phyloP scores from a whole-genome alignment of 2,329 filamentous ascomycete species.

The Hypoxylon sp. region DNA sequence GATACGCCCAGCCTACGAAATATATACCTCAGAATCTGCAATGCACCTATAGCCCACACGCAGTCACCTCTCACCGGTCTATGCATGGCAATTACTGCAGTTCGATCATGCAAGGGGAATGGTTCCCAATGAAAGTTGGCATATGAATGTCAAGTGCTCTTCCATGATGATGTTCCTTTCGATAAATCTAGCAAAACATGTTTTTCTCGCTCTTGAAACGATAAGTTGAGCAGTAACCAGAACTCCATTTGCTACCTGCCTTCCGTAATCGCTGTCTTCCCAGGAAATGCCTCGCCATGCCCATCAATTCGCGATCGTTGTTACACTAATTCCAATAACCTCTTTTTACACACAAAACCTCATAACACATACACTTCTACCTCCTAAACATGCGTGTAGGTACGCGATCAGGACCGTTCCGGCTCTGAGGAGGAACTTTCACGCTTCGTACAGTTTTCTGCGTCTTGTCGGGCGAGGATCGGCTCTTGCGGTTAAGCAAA shows the following conservation, averaged over 20 bases:
- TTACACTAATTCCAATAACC: constrained; percentile 4
- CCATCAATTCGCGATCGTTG: constrained; percentile 19
- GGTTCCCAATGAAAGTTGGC: neutral
- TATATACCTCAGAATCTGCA: constrained; percentile 1
- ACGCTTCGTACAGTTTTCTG: constrained; percentile 42
- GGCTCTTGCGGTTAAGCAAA: constrained; percentile 54
- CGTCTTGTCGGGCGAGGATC: constrained; percentile 51
- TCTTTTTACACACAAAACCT: constrained; percentile 14
- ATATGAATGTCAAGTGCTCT: constrained; percentile 10
- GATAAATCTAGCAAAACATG: constrained; percentile 12
- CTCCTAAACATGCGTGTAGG: constrained; percentile 48
- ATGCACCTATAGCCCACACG: neutral
- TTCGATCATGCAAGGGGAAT: neutral
- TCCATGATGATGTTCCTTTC: neutral
- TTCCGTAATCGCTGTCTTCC: constrained; percentile 4
- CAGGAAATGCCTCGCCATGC: constrained; percentile 6
- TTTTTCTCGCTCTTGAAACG: constrained; percentile 7
- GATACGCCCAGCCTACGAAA: neutral
- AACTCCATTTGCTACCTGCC: constrained; percentile 32
- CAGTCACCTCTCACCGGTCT: constrained; percentile 8
- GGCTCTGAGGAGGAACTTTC: constrained; percentile 42
- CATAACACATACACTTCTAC: constrained; percentile 24
- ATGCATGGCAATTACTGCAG: constrained; percentile 3
- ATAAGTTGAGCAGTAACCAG: constrained; percentile 13
- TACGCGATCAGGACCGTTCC: constrained; percentile 47